A percentile compares a stretch with the other conserved stretches of the same genome.
These are phyloP conservation scores for Penicillium maclennaniae DNA, from an alignment of 495 filamentous ascomycete genomes.

Conservation along the genomic window DNA sequence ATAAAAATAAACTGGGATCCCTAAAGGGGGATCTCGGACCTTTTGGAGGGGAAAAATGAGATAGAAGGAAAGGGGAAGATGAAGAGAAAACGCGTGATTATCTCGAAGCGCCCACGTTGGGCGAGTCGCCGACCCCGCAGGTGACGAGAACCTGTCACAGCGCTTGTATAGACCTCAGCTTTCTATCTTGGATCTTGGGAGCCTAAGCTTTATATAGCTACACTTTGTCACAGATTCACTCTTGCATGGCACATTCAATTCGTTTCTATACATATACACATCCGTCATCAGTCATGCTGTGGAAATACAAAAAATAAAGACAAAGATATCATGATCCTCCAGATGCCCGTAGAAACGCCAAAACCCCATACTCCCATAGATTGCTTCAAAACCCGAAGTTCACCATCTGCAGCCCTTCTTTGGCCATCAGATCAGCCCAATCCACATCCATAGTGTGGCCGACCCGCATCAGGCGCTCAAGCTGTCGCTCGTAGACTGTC, in stretches of 20 bases:
- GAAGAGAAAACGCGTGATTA: constrained; percentile 1
- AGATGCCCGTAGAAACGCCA: constrained; percentile 10
- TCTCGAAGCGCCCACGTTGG: constrained; percentile 16
- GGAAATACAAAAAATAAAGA: constrained; percentile 7
- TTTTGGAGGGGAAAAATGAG: constrained; percentile 1
- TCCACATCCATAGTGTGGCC: constrained; percentile 40
- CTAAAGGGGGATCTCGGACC: not conserved
- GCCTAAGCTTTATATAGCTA: not conserved
- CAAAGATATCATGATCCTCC: not conserved
- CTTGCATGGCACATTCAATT: constrained; percentile 10
- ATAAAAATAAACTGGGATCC: constrained; percentile 7
- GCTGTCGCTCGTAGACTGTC: constrained; percentile 48
- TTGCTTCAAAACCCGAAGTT: constrained; percentile 27
- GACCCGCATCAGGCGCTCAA: constrained; percentile 31
- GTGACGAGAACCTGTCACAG: constrained; percentile 10
- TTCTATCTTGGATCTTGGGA: not conserved
- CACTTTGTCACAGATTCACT: not conserved
- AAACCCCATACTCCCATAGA: constrained; percentile 3
- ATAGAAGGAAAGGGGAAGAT: constrained; percentile 3
- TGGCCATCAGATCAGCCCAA: constrained; percentile 45
- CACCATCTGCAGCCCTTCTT: constrained; percentile 41
- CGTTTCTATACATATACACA: constrained; percentile 18
- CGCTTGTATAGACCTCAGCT: not conserved
- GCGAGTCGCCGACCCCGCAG: constrained; percentile 27
- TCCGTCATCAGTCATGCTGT: constrained; percentile 18